phyloP scores from a whole-genome alignment of 2,329 filamentous ascomycete species.

The Aspergillus melleus region DNA sequence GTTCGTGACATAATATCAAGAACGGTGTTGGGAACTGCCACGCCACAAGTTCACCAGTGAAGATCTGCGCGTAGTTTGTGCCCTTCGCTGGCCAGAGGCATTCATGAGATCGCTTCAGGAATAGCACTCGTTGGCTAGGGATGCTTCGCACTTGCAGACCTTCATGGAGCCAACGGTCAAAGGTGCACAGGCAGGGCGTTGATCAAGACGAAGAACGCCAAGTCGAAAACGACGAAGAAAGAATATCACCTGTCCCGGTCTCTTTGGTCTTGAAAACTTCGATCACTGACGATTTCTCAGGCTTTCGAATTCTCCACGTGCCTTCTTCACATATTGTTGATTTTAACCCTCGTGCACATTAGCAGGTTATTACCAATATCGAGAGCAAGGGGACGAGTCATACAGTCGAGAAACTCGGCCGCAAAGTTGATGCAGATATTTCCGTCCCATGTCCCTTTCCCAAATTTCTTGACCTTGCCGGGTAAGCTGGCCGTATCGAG shows the following conservation, averaged over 20 bases:
- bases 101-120: not conserved
- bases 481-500: constrained; percentile 80
- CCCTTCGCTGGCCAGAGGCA: not conserved
- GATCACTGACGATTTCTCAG: constrained; percentile 62
- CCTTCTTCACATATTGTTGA: constrained; percentile 65
- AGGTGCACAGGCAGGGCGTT: not conserved
- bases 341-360: constrained; percentile 55
- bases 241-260: constrained; percentile 71
- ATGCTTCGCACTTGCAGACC: not conserved
- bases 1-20: not conserved
- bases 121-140: not conserved
- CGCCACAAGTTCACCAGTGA: too few species aligned
- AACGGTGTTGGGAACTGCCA: not conserved
- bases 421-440: constrained; percentile 94
- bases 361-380: not conserved
- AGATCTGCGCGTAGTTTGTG: too few species aligned
- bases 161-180: not conserved
- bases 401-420: constrained; percentile 73
- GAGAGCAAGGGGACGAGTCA: constrained; percentile 29
- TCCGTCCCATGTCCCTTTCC: constrained; percentile 77
- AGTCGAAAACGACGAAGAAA: constrained; percentile 74
- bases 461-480: constrained; percentile 66
- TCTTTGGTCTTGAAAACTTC: constrained; percentile 74
- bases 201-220: constrained; percentile 53
- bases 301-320: constrained; percentile 76